Evolutionary conservation across 495 filamentous ascomycete genomes (phyloP), one percentile per base, ranked within the genome.

Genomic region (Pyronema omphalodes): DNA sequence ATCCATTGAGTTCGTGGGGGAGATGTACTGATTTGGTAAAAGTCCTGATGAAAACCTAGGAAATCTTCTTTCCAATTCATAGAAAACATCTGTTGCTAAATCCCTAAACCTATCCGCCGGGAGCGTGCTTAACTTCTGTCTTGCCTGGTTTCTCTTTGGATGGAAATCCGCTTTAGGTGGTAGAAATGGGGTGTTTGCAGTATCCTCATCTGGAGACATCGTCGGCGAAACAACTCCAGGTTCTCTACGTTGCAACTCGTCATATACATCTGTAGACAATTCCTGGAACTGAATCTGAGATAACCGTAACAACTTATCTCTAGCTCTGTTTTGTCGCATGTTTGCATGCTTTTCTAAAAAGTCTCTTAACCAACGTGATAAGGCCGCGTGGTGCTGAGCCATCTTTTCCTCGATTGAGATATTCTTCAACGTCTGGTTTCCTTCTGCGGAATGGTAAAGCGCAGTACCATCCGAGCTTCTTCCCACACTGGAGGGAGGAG

Each of bases 221-320:
- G 71, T 72, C 39, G 68, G 68, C 39, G 67, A 60, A 46, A 77
- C 75, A 39, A 67, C 72, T 1, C 67, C 65, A 3, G 50, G 50
- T 33, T 73, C 71, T 55, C 91, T 79, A 37, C 91, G 84, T 57
- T 91, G 75, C 43, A 95, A 71, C 68, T 98, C 91, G 67, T 98
- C 91, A 68, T 87, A 96, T 35, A 98, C 91, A 67, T 98, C 91
- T 17, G 89, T 96, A 64, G 86, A 94, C 17, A 98, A 73, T 70
- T 98, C 91, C 65, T 93, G 84, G 66, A 98, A 98, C 65, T 98
- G 91, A 19, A 88, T 86, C 8, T 81, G 71, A 0, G 87, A 93
- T 37, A 98, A 71, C 45, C 89, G 77, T 48, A 94, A 75, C 44
- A 96, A 72, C 70, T 98, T 98, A 68, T 95, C 91, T 49, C 86